Conservation (phyloP, 371 early-diverging fungal species). For the Saksenaea oblongispora region DNA sequence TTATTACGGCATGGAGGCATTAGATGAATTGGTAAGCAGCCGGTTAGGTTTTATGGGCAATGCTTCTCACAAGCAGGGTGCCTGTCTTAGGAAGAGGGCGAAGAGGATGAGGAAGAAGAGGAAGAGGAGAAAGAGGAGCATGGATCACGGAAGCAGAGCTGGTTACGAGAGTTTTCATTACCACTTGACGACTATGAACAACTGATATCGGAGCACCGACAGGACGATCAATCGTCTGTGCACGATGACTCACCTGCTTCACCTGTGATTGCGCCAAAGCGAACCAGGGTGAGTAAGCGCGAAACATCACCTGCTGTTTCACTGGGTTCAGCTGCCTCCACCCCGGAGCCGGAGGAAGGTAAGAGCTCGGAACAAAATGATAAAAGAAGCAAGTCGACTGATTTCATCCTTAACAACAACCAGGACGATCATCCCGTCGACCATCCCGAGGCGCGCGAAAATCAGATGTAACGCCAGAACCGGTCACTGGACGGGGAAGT, state of each 20-base stretch:
- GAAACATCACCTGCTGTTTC: slow-evolving; percentile 60
- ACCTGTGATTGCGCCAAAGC: slow-evolving; percentile 42
- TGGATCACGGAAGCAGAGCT: slow-evolving; percentile 29
- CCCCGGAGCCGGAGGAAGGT: slow-evolving; percentile 65
- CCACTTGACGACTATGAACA: slow-evolving; percentile 61
- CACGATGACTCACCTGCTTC: slow-evolving; percentile 36
- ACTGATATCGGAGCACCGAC: slow-evolving; percentile 55
- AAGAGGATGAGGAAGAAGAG: slow-evolving; percentile 50
- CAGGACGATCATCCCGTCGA: slow-evolving; percentile 28
- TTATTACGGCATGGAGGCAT: slow-evolving; percentile 55
- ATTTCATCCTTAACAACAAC: neutral
- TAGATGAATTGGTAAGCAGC: slow-evolving; percentile 55
- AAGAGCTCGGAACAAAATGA: slow-evolving; percentile 11
- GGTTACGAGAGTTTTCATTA: slow-evolving; percentile 52
- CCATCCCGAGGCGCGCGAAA: slow-evolving; percentile 22
- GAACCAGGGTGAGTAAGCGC: slow-evolving; percentile 42
- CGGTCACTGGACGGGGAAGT: slow-evolving; percentile 22
- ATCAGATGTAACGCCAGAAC: slow-evolving; percentile 32
- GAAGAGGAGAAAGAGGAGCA: slow-evolving; percentile 36
- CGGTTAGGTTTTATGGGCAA: neutral
- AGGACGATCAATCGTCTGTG: slow-evolving; percentile 41
- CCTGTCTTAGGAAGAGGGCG: slow-evolving; percentile 34
- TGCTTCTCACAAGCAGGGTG: no score
- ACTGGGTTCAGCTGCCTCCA: slow-evolving; percentile 55
- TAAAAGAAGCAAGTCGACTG: no score